Percentiles rank a stretch among this genome's conserved stretches.
Conservation (phyloP, 2,329 filamentous ascomycete species). For the Colletotrichum sp. region DNA sequence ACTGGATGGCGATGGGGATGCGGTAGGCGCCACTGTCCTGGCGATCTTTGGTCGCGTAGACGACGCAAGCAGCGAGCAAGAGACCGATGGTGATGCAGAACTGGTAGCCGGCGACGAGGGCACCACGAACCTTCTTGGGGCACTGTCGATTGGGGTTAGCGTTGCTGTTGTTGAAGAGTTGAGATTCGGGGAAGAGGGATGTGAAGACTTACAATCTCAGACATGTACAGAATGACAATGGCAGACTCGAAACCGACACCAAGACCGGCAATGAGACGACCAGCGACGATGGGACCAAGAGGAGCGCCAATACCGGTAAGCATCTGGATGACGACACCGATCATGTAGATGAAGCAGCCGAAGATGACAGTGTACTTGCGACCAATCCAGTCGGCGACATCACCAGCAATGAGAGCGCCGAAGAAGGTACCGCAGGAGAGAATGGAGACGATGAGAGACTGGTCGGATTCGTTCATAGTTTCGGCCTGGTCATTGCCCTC, state of each 20-base stretch:
- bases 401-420: slow-evolving; percentile 77
- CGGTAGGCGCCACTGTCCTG: slow-evolving; percentile 73
- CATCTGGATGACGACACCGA: slow-evolving; percentile 74
- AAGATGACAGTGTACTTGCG: slow-evolving; percentile 74
- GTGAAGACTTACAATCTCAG: slow-evolving; percentile 67
- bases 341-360: slow-evolving; percentile 73
- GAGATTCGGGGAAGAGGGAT: background rate
- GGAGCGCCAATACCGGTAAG: slow-evolving; percentile 48
- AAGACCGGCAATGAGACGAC: slow-evolving; percentile 76
- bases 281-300: slow-evolving; percentile 70
- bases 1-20: slow-evolving; percentile 82
- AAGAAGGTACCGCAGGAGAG: slow-evolving; percentile 82
- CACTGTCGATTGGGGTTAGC: slow-evolving; percentile 30
- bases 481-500: slow-evolving; percentile 40
- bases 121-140: slow-evolving; percentile 76
- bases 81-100: slow-evolving; percentile 85
- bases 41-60: slow-evolving; percentile 72
- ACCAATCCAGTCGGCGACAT: slow-evolving; percentile 77
- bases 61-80: slow-evolving; percentile 75
- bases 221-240: slow-evolving; percentile 87
- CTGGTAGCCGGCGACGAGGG: slow-evolving; percentile 82
- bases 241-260: slow-evolving; percentile 84
- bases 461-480: slow-evolving; percentile 44
- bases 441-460: slow-evolving; percentile 73
- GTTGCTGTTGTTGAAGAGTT: background rate